Base-by-base conservation (phyloP, 2,329 filamentous ascomycete genomes). In the Claviceps paspali region DNA sequence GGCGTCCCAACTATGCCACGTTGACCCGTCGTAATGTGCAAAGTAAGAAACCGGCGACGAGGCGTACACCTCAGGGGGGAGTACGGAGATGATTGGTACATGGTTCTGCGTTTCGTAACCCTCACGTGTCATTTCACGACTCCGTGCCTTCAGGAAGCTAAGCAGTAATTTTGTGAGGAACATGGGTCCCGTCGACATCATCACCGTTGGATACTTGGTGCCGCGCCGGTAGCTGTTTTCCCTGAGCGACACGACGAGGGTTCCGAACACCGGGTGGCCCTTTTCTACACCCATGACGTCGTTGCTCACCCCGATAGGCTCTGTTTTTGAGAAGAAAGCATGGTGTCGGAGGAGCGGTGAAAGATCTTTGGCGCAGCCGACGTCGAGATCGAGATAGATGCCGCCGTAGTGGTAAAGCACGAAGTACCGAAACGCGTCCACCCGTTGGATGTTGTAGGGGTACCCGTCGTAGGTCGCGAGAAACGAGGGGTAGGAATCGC, bases 351-450 rank as follows among this genome's bases (percentile, higher is more conserved):
- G 29, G 5, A 38, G 29, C 15, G 29, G 28, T 12, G 36, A 33
- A 4, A 38, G 36, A 19, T 38, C 36, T 12, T 28, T 35, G 3
- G 18, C 6, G n/a, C 33, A 35, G 18, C 33, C 33, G 3, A 35
- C 18, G 55, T 91, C 82, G 33, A 88, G 61, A 51, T 91, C 82
- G 47, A 88, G 76, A 56, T 88, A 88, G 39, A 85, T 76, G 29
- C 83, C 83, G 38, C 83, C 83, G 52, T 74, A 87, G 56, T 83
- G 73, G 37, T 76, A 68, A 23, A 91, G 66, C 15, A 86, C 67
- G 52, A 88, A 87, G 60, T 88, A 88, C 35, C 82, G 72, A 48
- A 88, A 81, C 5, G 80, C 67, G 51, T 88, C 82, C 39, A 82
- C 79, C 42, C 81, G 73, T 59, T 87, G 79, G 45, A 88, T 85